phyloP scores from a whole-genome alignment of 148 eudicot genomes.

The Chenopodium quinoa region DNA sequence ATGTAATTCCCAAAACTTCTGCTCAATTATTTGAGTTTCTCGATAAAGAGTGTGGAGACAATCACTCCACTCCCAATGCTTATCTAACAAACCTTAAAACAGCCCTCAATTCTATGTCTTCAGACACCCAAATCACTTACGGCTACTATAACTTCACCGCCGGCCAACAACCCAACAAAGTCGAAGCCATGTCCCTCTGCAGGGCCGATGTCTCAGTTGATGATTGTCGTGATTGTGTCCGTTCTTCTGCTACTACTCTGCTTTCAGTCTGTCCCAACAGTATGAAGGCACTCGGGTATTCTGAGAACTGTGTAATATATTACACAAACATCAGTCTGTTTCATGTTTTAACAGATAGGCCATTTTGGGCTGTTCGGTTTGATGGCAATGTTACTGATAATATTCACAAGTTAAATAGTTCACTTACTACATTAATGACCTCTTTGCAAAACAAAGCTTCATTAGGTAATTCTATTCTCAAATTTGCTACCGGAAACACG shows the following conservation, averaged over 20 bases:
- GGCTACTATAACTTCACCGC: slow-evolving; percentile 47
- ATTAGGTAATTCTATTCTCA: slow-evolving; percentile 14
- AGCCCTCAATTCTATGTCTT: slow-evolving; percentile 15
- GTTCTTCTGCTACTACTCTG: not conserved
- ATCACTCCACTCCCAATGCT: slow-evolving; percentile 30
- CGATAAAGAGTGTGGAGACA: not conserved
- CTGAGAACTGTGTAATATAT: slow-evolving; percentile 21
- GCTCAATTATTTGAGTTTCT: slow-evolving; percentile 24
- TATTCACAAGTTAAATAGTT: not conserved
- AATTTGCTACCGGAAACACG: too few species aligned
- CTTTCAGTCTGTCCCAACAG: slow-evolving; percentile 23
- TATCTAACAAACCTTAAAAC: slow-evolving; percentile 25
- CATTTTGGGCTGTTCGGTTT: not conserved
- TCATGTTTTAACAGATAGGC: not conserved
- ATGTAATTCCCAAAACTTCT: not conserved
- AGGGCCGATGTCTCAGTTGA: slow-evolving; percentile 17
- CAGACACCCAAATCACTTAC: slow-evolving; percentile 28
- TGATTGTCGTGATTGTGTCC: slow-evolving; percentile 19
- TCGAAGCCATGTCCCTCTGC: slow-evolving; percentile 28
- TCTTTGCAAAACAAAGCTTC: slow-evolving; percentile 19
- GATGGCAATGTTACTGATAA: not conserved
- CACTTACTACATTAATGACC: slow-evolving; percentile 2
- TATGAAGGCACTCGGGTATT: slow-evolving; percentile 22
- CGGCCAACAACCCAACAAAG: slow-evolving; percentile 27
- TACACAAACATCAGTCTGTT: slow-evolving; percentile 6